Evolutionary conservation across 2,329 filamentous ascomycete species (phyloP).

Genomic region (Dichotomopilus funicola): DNA sequence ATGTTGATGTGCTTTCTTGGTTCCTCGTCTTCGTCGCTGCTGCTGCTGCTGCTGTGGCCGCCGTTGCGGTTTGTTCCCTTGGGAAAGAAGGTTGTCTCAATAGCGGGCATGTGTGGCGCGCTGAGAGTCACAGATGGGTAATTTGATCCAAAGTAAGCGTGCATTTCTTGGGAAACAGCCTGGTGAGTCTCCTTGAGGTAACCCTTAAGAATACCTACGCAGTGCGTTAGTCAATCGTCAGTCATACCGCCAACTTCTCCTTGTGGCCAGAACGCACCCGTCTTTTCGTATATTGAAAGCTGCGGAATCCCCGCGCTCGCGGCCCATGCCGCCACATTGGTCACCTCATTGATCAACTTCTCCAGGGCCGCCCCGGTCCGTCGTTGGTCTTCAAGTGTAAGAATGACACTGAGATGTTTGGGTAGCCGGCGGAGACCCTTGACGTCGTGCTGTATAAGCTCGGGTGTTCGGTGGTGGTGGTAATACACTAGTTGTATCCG

Average conservation of each 20-base stretch:
- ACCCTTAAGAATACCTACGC: slow-evolving; percentile 74
- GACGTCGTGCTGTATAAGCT: slow-evolving; percentile 85
- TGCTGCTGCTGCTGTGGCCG: slow-evolving; percentile 2
- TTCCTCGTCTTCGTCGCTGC: slow-evolving; percentile 29
- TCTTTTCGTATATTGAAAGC: slow-evolving; percentile 87
- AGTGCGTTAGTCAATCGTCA: not conserved
- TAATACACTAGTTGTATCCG: slow-evolving; percentile 75
- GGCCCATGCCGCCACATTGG: slow-evolving; percentile 90
- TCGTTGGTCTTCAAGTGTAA: slow-evolving; percentile 66
- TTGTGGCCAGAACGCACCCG: slow-evolving; percentile 51
- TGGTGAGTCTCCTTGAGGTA: slow-evolving; percentile 81
- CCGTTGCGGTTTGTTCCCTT: slow-evolving; percentile 20
- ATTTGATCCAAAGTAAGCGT: slow-evolving; percentile 76
- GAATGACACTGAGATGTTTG: slow-evolving; percentile 78
- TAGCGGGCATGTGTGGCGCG: slow-evolving; percentile 61
- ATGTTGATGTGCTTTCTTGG: slow-evolving; percentile 46
- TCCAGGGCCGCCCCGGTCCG: slow-evolving; percentile 70
- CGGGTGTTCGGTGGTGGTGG: slow-evolving; percentile 92
- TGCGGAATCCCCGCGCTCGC: slow-evolving; percentile 80
- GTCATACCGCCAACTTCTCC: not conserved
- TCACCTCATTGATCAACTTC: slow-evolving; percentile 78
- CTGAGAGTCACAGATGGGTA: slow-evolving; percentile 66
- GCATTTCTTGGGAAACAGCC: slow-evolving; percentile 70
- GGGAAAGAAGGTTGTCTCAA: slow-evolving; percentile 41
- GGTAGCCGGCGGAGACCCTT: slow-evolving; percentile 67